Conservation (phyloP, 345 rosid species). For the Salix arbutifolia region DNA sequence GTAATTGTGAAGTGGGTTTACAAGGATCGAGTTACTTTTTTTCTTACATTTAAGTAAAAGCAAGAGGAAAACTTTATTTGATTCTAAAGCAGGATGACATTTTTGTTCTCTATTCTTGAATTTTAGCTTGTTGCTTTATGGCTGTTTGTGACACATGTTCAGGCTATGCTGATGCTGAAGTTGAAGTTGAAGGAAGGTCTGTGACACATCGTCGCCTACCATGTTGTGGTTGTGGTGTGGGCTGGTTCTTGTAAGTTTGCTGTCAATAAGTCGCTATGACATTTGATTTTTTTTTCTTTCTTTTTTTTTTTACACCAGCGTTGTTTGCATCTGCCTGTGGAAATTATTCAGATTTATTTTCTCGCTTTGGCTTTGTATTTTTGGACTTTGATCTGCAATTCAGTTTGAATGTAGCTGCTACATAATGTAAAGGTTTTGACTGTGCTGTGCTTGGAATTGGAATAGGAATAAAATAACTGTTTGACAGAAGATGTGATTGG, state of each 20-base stretch:
- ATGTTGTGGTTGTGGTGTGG: slow-evolving; percentile 83
- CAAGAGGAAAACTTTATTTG: neutral
- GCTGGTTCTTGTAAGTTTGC: slow-evolving; percentile 80
- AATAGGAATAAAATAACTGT: neutral
- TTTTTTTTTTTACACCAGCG: neutral
- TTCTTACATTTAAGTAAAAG: neutral
- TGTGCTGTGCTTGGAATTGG: neutral
- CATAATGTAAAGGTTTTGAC: neutral
- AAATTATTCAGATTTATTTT: neutral
- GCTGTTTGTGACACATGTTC: neutral
- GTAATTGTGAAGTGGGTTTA: neutral
- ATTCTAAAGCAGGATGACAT: neutral
- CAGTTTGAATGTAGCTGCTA: neutral
- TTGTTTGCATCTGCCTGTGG: neutral
- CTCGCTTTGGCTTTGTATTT: neutral
- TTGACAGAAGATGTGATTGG: neutral
- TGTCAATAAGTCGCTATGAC: neutral
- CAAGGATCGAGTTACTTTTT: neutral
- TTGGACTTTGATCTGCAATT: neutral
- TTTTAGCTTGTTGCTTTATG: neutral
- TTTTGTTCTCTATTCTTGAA: neutral
- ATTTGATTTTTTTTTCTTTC: neutral
- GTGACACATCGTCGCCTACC: slow-evolving; percentile 67
- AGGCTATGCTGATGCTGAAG: slow-evolving; percentile 66
- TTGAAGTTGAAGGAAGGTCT: slow-evolving; percentile 91